Evolutionary conservation across 2,329 filamentous ascomycete genomes (phyloP), one percentile per base, ranked within the genome.

Genomic region (Geosmithia flava): DNA sequence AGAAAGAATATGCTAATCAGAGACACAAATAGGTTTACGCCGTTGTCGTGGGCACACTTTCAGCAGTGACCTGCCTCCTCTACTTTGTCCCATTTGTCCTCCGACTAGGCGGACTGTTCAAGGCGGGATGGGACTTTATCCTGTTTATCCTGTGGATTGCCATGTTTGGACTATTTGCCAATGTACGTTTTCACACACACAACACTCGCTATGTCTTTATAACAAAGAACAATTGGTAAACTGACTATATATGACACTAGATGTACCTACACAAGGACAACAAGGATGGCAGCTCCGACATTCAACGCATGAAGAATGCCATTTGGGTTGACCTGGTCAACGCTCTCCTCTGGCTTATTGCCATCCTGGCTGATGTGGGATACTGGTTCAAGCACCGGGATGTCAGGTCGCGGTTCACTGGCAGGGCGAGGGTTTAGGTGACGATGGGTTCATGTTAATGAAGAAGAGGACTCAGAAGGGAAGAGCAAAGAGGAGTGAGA

Each of bases 161-260:
- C 2, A 72, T 93, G 6, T 95, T 95, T 62, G 89, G 87, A 17
- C 69, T 93, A 51, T 95, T 95, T 61, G 89, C 82, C 48, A 80
- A 75, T 56, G 79, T 72, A 59, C 23, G 64, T 55, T 17, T 2
- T 13, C 16, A 11, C 3, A 43, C 15, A 43, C 11, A 20, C 3
- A 17, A 20, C 16, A 11, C 13, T 13, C 41, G 41, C 7, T 19
- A 10, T 42, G 19, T 42, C 41, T 17, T 42, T n/a, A n/a, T n/a
- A n/a, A n/a, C n/a, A n/a, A n/a, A n/a, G n/a, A n/a, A n/a, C n/a
- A n/a, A n/a, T n/a, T n/a, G n/a, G n/a, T n/a, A n/a, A n/a, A n/a
- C n/a, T n/a, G n/a, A n/a, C n/a, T n/a, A n/a, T n/a, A n/a, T n/a
- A n/a, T n/a, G n/a, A n/a, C n/a, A n/a, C 30, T 52, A 74, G 66